Evolutionary conservation across 2,329 filamentous ascomycete genomes (phyloP), one percentile per base, ranked within the genome.

Genomic region (Setomelanomma holmii): DNA sequence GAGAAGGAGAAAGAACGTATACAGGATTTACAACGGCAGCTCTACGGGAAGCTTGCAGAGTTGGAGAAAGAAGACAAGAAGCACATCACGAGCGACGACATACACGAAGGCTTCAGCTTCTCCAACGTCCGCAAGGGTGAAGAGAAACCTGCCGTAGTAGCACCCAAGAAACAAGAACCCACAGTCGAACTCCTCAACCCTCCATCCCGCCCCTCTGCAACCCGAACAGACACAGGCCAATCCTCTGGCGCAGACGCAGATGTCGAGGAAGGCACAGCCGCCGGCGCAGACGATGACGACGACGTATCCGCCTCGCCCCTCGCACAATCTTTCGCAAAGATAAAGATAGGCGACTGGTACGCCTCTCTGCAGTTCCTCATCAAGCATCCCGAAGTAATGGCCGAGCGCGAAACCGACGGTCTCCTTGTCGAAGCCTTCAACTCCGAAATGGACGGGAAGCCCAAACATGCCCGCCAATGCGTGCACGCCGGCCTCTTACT

Each of bases 31-130:
- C 92, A 97, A 74, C 84, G 83, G 60, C 84, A 98, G 64, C 79
- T 97, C 41, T 71, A 86, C 24, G 77, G 79, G 47, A 93, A 93
- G 78, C 81, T 98, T 27, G 87, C 82, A 4, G 86, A 92, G 75
- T 80, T 99, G 35, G 90, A 98, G 78, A 89, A 87, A 73, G 89
- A 95, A 61, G 93, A 96, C 63, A 79, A 83, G 53, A 86, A 84
- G 72, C 97, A 98, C 79, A 99, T 99, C 59, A 99, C 95, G 10
- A 98, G 93, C 71, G 93, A 96, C 61, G 84, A 86, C 61, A 86
- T 96, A 64, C 89, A 93, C 68, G 92, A 89, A 2, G 95, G 95
- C 5, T 99, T 99, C 73, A 87, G 96, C 76, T 93, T 86, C 73
- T 96, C 93, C 2, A 84, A 89, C 61, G 86, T 99, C 47, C 81